Evolutionary conservation across 768 basidiomycete species (phyloP).

Genomic region (Agrocybe pediades): DNA sequence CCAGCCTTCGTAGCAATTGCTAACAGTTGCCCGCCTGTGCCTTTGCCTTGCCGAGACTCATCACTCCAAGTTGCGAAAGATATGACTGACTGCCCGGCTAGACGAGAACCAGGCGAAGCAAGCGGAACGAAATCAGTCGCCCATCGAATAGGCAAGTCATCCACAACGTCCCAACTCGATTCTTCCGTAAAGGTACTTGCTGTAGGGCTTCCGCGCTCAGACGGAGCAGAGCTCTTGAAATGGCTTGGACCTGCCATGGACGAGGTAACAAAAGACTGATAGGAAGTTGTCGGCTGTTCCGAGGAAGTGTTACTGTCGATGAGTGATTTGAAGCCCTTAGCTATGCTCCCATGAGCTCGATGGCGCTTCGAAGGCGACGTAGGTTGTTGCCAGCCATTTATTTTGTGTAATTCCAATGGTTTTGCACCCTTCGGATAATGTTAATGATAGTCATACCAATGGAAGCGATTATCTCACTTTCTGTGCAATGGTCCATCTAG

Average conservation of each 20-base stretch:
- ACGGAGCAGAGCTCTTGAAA: conserved; percentile 10
- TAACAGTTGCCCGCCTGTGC: conserved; percentile 54
- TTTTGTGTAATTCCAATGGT: conserved; percentile 61
- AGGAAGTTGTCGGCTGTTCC: conserved; percentile 31
- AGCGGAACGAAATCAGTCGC: conserved; percentile 85
- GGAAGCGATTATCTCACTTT: conserved; percentile 43
- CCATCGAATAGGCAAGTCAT: conserved; percentile 64
- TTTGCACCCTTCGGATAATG: conserved; percentile 45
- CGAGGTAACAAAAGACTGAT: conserved; percentile 34
- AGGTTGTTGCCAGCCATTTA: conserved; percentile 52
- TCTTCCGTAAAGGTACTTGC: conserved; percentile 40
- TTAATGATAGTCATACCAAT: not conserved
- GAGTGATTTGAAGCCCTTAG: conserved; percentile 64
- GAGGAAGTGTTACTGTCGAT: conserved; percentile 33
- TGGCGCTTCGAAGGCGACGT: conserved; percentile 50
- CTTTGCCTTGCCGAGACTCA: conserved; percentile 43
- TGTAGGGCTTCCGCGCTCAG: conserved; percentile 15
- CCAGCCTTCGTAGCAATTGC: conserved; percentile 76
- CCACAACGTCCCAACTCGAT: conserved; percentile 65
- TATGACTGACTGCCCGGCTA: conserved; percentile 56
- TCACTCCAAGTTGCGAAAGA: conserved; percentile 74
- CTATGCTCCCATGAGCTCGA: conserved; percentile 57
- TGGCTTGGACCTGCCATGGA: conserved; percentile 12
- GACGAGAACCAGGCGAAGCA: conserved; percentile 65
- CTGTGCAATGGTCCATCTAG: conserved; percentile 71